phyloP scores from a whole-genome alignment of 73 alveolate genomes.

The Paramecium primaurelia region DNA sequence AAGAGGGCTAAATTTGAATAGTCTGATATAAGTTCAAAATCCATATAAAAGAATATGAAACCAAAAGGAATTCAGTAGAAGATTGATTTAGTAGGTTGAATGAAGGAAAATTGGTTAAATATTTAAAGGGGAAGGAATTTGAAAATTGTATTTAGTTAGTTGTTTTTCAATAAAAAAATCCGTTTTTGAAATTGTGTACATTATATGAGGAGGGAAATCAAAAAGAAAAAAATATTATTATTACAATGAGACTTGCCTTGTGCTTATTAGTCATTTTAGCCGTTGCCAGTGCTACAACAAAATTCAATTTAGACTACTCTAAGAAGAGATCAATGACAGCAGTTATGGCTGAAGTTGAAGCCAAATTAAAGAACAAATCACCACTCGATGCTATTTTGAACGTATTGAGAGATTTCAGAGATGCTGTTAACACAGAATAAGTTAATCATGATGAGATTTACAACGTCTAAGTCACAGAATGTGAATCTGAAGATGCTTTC shows the following conservation, averaged over 20 bases:
- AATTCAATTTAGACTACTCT: conserved; percentile 17
- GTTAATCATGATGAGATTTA: conserved; percentile 23
- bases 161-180: neutral
- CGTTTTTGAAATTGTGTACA: neutral
- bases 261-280: neutral
- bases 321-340: conserved; percentile 29
- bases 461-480: conserved; percentile 20
- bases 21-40: neutral
- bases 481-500: conserved; percentile 28
- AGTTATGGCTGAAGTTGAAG: conserved; percentile 41
- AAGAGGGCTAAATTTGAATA: neutral
- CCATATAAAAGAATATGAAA: neutral
- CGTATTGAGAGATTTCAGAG: conserved; percentile 46
- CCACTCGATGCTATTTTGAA: conserved; percentile 27
- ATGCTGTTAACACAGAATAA: conserved; percentile 42
- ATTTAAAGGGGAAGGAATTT: neutral
- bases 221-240: neutral
- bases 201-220: neutral
- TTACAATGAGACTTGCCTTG: conserved; percentile 29
- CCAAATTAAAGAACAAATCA: neutral
- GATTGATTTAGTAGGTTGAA: neutral
- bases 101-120: neutral
- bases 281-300: neutral
- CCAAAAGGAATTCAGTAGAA: neutral
- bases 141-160: neutral